These are phyloP conservation scores for Verticillium zaregamsianum DNA, from an alignment of 2,329 filamentous ascomycete genomes.

Conservation along the genomic window DNA sequence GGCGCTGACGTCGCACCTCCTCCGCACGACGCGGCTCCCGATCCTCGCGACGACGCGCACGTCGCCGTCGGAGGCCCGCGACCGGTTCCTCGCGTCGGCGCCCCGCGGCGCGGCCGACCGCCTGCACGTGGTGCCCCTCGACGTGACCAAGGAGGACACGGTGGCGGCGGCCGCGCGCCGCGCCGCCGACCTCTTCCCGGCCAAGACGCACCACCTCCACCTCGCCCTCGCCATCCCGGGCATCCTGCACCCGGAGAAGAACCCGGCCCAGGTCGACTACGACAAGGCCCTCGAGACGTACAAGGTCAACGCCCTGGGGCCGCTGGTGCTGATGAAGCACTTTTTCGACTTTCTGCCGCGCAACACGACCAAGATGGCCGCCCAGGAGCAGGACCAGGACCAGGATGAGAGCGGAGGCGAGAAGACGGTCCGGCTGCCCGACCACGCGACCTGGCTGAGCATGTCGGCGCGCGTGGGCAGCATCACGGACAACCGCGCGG, in stretches of 20 bases:
- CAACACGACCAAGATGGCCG: slow-evolving; percentile 39
- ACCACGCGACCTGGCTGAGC: slow-evolving; percentile 62
- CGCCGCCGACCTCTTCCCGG: slow-evolving; percentile 50
- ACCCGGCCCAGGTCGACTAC: slow-evolving; percentile 60
- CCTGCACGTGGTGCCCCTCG: slow-evolving; percentile 34
- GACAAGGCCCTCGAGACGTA: slow-evolving; percentile 63
- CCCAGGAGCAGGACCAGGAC: slow-evolving; percentile 7
- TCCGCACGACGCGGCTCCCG: slow-evolving; percentile 41
- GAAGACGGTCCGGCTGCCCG: slow-evolving; percentile 32
- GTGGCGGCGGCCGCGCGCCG: slow-evolving; percentile 51
- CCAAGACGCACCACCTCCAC: slow-evolving; percentile 53
- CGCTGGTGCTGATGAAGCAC: slow-evolving; percentile 73
- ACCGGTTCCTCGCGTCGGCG: slow-evolving; percentile 16
- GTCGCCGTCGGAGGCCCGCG: slow-evolving; percentile 28
- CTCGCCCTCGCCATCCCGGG: slow-evolving; percentile 69
- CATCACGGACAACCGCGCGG: slow-evolving; percentile 65
- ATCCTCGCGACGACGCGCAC: slow-evolving; percentile 41
- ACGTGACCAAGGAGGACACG: slow-evolving; percentile 57
- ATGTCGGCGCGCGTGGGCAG: slow-evolving; percentile 77
- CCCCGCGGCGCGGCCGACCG: slow-evolving; percentile 22
- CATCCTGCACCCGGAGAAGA: slow-evolving; percentile 67
- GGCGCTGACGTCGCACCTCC: slow-evolving; percentile 43
- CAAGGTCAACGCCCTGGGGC: slow-evolving; percentile 68
- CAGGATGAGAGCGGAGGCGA: neutral
- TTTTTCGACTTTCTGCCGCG: slow-evolving; percentile 66